A percentile compares a stretch with the other conserved stretches of the same genome.
phyloP scores from a whole-genome alignment of 768 basidiomycete genomes.

The Suillus decipiens region DNA sequence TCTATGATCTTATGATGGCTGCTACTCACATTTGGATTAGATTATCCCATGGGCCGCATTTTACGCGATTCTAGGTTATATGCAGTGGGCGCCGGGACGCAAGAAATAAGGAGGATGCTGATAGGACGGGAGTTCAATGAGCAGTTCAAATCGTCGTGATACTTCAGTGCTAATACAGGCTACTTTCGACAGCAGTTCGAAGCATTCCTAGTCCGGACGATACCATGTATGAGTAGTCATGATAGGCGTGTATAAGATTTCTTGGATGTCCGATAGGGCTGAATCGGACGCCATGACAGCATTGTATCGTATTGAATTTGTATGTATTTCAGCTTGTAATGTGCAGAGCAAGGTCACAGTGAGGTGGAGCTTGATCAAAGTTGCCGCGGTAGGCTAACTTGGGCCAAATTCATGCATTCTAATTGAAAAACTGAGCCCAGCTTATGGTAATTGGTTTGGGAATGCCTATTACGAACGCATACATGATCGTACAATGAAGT shows the following conservation, averaged over 20 bases:
- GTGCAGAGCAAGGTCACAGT: not conserved
- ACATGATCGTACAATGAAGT: not conserved
- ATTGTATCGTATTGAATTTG: not conserved
- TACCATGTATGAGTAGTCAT: not conserved
- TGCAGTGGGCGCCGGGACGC: conserved; percentile 95
- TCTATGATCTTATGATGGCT: not conserved
- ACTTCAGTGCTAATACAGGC: not conserved
- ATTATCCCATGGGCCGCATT: conserved; percentile 88
- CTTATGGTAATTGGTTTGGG: not conserved
- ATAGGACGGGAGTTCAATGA: conserved; percentile 93
- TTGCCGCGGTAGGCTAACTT: not conserved
- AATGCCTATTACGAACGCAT: not conserved
- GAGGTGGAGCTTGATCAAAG: not conserved
- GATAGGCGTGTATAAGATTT: not conserved
- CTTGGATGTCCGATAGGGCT: not conserved
- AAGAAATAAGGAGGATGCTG: conserved; percentile 92
- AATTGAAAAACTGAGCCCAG: not conserved
- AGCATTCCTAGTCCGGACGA: not conserved
- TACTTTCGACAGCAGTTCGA: not conserved
- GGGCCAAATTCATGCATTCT: not conserved
- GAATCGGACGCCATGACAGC: not conserved
- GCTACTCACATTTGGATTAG: conserved; percentile 40
- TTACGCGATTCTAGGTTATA: conserved; percentile 87
- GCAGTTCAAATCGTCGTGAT: conserved; percentile 42
- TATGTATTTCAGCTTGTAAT: not conserved